Base-by-base conservation (phyloP, 176 grass and related monocot species). In the Phoenix dactylifera region DNA sequence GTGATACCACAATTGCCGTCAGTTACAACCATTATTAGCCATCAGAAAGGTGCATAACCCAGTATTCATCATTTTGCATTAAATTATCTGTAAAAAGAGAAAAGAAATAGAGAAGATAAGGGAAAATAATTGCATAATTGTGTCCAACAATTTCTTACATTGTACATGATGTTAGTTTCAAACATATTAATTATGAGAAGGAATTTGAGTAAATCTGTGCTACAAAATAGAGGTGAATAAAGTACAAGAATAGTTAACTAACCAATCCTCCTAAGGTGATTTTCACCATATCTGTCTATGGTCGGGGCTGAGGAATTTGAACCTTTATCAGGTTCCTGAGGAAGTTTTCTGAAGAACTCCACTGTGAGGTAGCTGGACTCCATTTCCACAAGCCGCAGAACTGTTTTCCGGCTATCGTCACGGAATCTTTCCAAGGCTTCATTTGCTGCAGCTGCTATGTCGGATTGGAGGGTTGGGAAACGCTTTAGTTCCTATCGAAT, bases 311-410 rank as follows among this genome's bases (percentile, higher is more conserved):
- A 35, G 78, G 73, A 22, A 56, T 61, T 67, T 39, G 67, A 63
- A 50, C 66, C 74, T 72, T 87, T 91, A 58, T 98, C 94, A 72
- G 88, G 88, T 68, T 93, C 94, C 25, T 82, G 91, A 62, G 88
- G 88, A 76, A 99, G 94, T 77, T 99, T 99, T 59, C 94, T 72
- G 82, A 99, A 99, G 72, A 99, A 99, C 5, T 99, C 94, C 2
- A 99, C 94, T 23, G 94, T 99, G 57, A 99, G 79, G 67, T 99
- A 99, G 69, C 76, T 93, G 26, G 94, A 74, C 60, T 99, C 94
- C 94, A 99, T 99, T 53, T 99, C 94, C 50, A 99, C 94, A 53
- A 99, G 70, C 66, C 85, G 94, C 70, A 93, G 77, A 81, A 99
- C 82, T 14, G 94, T 99, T 74, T 93, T 99, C 15, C 84, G 82